These are phyloP conservation scores for Rubia yunnanensis DNA, from an alignment of 257 asterid genomes.

Conservation along the genomic window DNA sequence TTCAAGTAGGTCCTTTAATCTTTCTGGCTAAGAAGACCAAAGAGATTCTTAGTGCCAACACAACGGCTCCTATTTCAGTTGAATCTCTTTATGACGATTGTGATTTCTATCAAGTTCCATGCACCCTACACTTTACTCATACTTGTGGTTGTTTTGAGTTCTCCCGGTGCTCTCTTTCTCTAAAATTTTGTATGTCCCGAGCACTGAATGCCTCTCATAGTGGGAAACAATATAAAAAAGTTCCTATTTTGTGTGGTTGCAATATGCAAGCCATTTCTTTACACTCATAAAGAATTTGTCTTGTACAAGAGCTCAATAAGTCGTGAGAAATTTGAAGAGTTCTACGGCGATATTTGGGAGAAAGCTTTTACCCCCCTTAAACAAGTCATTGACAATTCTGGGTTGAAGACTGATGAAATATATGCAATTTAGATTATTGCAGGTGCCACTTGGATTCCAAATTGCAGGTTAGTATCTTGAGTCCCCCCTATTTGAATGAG, in stretches of 20 bases:
- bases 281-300: slow-evolving; percentile 7
- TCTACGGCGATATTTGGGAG: slow-evolving; percentile 86
- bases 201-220: background rate
- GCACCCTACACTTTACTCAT: too few relatives aligned
- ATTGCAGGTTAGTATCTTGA: slow-evolving; percentile 58
- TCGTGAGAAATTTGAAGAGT: slow-evolving; percentile 94
- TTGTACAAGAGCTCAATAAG: slow-evolving; percentile 76
- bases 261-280: background rate
- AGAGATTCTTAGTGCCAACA: slow-evolving; percentile 93
- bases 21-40: slow-evolving; percentile 94
- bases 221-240: too few relatives aligned
- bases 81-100: slow-evolving; percentile 85
- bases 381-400: slow-evolving; percentile 70
- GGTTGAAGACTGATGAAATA: slow-evolving; percentile 63
- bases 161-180: background rate
- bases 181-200: background rate
- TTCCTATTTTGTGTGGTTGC: background rate
- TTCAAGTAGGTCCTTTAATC: too few relatives aligned
- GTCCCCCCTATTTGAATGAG: background rate
- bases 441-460: slow-evolving; percentile 98
- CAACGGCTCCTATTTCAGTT: slow-evolving; percentile 88
- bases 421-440: slow-evolving; percentile 95
- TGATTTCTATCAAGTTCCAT: slow-evolving; percentile 73
- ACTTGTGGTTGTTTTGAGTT: background rate
- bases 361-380: slow-evolving; percentile 73